Conservation (phyloP, 148 eudicot species). For the Amaranthus hypochondriacus region DNA sequence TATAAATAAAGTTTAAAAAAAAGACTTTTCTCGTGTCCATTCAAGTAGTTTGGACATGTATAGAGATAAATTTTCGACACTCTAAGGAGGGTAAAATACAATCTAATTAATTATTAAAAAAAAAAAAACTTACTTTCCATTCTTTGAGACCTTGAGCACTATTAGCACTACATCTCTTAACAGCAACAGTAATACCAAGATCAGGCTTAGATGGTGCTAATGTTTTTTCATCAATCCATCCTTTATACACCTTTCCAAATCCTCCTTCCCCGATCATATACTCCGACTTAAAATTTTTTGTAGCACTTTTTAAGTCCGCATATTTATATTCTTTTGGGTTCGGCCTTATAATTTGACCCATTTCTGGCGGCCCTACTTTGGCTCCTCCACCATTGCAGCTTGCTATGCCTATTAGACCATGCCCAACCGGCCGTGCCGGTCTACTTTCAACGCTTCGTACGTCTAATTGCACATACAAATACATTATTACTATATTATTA, state of each 20-base stretch:
- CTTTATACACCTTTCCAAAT: slow-evolving; percentile 77
- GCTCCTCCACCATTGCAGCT: slow-evolving; percentile 4
- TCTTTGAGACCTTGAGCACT: slow-evolving; percentile 75
- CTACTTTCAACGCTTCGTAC: no score
- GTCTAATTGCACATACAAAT: no score
- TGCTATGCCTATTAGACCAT: not conserved
- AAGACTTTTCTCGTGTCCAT: no score
- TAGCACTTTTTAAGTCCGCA: slow-evolving; percentile 48
- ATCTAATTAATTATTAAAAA: not conserved
- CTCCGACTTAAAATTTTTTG: slow-evolving; percentile 58
- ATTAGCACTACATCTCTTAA: slow-evolving; percentile 69
- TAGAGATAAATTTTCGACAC: not conserved
- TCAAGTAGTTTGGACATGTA: no score
- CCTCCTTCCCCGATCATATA: slow-evolving; percentile 75
- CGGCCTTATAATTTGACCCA: slow-evolving; percentile 45
- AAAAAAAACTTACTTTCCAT: slow-evolving; percentile 59
- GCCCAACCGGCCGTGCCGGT: no score
- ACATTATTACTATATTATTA: no score
- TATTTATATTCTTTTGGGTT: slow-evolving; percentile 43
- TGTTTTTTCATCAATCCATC: slow-evolving; percentile 63
- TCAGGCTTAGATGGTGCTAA: slow-evolving; percentile 61
- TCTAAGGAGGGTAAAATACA: not conserved
- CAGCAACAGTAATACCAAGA: slow-evolving; percentile 62
- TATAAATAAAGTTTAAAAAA: no score
- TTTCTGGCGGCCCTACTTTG: not conserved